A percentile compares a stretch with the other conserved stretches of the same genome.
Evolutionary conservation across 2,329 filamentous ascomycete species (phyloP).

Genomic region (Pseudocercospora pini-densiflorae): DNA sequence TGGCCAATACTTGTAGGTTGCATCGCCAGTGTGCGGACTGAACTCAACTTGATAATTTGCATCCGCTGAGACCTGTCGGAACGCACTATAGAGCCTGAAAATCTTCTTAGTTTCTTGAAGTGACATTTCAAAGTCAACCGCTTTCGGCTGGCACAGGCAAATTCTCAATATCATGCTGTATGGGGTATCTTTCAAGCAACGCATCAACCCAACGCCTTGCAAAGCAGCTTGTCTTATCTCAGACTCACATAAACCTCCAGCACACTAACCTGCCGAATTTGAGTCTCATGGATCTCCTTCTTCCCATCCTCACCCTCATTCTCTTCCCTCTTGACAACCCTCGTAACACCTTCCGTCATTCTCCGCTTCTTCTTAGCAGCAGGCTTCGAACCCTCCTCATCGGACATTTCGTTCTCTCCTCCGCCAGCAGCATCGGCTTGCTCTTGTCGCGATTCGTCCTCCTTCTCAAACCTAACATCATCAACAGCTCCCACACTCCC

Average conservation of each 20-base stretch:
- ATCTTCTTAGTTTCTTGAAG: not conserved
- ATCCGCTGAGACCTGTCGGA: too few species aligned
- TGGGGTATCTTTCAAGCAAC: slow-evolving; percentile 19
- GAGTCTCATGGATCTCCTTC: slow-evolving; percentile 40
- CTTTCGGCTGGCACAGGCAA: not conserved
- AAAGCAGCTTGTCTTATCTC: too few species aligned
- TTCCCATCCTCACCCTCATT: slow-evolving; percentile 33
- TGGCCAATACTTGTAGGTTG: too few species aligned
- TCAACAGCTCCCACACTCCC: slow-evolving; percentile 69
- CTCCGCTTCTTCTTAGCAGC: not conserved
- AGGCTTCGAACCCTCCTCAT: slow-evolving; percentile 5
- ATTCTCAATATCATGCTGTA: not conserved
- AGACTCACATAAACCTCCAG: slow-evolving; percentile 41
- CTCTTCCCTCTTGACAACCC: slow-evolving; percentile 22
- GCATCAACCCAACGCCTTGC: too few species aligned
- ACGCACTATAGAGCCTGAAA: not conserved
- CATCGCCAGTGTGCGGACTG: too few species aligned
- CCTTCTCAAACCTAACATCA: slow-evolving; percentile 57
- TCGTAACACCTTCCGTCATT: slow-evolving; percentile 5
- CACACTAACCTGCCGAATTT: slow-evolving; percentile 43
- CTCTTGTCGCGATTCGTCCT: slow-evolving; percentile 20
- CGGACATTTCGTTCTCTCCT: slow-evolving; percentile 1
- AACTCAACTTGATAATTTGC: too few species aligned
- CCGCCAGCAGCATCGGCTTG: slow-evolving; percentile 13
- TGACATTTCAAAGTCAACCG: not conserved